These are phyloP conservation scores for Amylocystis lapponica DNA, from an alignment of 768 basidiomycete genomes.

Conservation along the genomic window DNA sequence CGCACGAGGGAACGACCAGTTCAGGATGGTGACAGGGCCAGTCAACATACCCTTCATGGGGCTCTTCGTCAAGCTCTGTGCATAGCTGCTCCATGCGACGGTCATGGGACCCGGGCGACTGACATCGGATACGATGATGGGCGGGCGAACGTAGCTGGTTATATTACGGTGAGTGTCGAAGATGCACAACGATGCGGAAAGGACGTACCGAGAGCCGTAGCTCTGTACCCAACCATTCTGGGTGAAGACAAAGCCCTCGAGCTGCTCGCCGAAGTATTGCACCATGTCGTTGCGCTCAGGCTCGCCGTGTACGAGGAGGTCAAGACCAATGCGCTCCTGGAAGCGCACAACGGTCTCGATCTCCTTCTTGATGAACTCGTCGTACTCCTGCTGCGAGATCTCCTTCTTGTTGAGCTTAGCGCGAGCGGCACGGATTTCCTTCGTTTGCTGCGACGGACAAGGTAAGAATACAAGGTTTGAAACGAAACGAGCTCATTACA, in stretches of 20 bases:
- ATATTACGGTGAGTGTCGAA: conserved; percentile 2
- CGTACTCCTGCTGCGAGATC: conserved; percentile 81
- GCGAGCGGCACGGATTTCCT: conserved; percentile 96
- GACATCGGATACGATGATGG: conserved; percentile 97
- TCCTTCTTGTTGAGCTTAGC: conserved; percentile 92
- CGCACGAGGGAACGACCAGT: conserved; percentile 99
- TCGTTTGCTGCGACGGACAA: conserved; percentile 70
- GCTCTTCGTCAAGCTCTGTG: conserved; percentile 86
- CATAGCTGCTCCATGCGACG: conserved; percentile 94
- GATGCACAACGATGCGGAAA: not conserved
- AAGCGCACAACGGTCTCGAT: conserved; percentile 89
- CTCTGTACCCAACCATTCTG: conserved; percentile 99
- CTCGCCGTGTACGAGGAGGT: conserved; percentile 97
- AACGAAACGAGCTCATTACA: no score
- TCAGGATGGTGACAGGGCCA: conserved; percentile 96
- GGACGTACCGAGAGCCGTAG: conserved; percentile 89
- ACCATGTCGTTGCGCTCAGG: conserved; percentile 99
- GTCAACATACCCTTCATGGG: conserved; percentile 99
- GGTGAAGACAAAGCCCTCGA: conserved; percentile 95
- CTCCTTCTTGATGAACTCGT: conserved; percentile 98
- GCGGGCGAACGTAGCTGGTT: conserved; percentile 88
- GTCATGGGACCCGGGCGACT: conserved; percentile 91
- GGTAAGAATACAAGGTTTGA: not conserved
- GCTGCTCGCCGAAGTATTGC: conserved; percentile 97
- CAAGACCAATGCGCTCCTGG: conserved; percentile 95